These are phyloP conservation scores for Vaccinium corymbosum DNA, from an alignment of 148 eudicot species.

Conservation along the genomic window DNA sequence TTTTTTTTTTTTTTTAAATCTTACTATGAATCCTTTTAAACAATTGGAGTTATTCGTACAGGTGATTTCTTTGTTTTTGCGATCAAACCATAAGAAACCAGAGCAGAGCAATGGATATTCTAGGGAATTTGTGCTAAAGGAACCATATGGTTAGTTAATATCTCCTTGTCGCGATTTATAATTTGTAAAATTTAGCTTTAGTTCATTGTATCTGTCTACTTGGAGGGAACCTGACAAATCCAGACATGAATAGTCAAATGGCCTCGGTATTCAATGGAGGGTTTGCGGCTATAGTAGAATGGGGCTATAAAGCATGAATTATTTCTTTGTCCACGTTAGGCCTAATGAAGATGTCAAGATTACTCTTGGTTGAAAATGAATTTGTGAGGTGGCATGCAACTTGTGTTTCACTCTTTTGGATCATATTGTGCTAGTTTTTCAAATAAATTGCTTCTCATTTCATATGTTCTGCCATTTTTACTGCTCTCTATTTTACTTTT, in stretches of 20 bases:
- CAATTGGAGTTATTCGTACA: constrained; percentile 32
- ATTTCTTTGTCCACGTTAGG: neutral
- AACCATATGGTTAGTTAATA: constrained; percentile 36
- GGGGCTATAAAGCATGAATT: neutral
- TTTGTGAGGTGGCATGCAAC: neutral
- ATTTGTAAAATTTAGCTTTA: neutral
- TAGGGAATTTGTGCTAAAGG: constrained; percentile 34
- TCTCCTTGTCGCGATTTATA: constrained; percentile 6
- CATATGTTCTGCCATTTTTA: neutral
- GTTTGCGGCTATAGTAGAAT: neutral
- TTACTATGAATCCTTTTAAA: constrained; percentile 16
- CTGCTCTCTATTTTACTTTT: neutral
- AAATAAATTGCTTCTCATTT: neutral
- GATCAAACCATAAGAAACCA: constrained; percentile 51
- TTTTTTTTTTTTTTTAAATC: neutral
- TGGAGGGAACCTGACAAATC: constrained; percentile 2
- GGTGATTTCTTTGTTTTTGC: constrained; percentile 76
- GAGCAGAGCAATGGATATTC: constrained; percentile 29
- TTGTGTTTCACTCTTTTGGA: constrained; percentile 5
- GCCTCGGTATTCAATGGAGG: neutral
- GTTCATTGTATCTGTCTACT: constrained; percentile 2
- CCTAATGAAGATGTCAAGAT: neutral
- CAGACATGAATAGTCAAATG: neutral
- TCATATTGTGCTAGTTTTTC: neutral
- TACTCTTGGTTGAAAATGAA: neutral